A percentile compares a stretch with the other conserved stretches of the same genome.
These are phyloP conservation scores for Pleurotus tuoliensis DNA, from an alignment of 768 basidiomycete genomes.

Conservation along the genomic window DNA sequence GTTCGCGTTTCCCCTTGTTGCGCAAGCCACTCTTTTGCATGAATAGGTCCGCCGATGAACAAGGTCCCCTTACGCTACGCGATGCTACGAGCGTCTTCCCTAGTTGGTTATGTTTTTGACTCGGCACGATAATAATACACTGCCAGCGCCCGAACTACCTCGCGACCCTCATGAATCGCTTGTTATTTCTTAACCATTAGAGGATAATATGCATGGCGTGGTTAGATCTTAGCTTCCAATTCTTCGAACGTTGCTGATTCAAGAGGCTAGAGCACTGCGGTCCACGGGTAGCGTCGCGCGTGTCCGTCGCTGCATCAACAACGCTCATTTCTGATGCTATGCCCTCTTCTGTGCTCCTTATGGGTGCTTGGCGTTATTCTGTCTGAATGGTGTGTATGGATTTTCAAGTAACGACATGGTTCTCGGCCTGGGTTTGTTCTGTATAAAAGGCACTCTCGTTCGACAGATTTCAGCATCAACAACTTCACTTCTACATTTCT, in stretches of 20 bases:
- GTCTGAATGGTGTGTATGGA: neutral
- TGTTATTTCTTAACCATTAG: too few species aligned
- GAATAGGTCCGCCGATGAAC: neutral
- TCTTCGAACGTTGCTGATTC: neutral
- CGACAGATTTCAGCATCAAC: neutral
- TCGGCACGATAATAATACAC: neutral
- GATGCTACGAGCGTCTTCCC: neutral
- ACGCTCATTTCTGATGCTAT: neutral
- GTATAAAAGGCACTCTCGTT: neutral
- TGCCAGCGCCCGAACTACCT: neutral
- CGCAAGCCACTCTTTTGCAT: neutral
- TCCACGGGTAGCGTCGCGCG: neutral
- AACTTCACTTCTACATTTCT: neutral
- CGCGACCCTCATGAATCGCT: neutral
- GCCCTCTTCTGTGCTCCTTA: neutral
- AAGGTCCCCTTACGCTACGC: neutral
- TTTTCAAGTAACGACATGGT: neutral
- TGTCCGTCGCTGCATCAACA: neutral
- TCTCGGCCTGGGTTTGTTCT: neutral
- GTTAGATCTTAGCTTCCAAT: neutral
- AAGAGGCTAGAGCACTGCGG: neutral
- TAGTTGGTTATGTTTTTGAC: neutral
- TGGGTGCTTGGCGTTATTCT: neutral
- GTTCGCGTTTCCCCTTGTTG: neutral
- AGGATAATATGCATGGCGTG: too few species aligned